These are phyloP conservation scores for Polyporus arcularius DNA, from an alignment of 768 basidiomycete genomes.

Conservation along the genomic window DNA sequence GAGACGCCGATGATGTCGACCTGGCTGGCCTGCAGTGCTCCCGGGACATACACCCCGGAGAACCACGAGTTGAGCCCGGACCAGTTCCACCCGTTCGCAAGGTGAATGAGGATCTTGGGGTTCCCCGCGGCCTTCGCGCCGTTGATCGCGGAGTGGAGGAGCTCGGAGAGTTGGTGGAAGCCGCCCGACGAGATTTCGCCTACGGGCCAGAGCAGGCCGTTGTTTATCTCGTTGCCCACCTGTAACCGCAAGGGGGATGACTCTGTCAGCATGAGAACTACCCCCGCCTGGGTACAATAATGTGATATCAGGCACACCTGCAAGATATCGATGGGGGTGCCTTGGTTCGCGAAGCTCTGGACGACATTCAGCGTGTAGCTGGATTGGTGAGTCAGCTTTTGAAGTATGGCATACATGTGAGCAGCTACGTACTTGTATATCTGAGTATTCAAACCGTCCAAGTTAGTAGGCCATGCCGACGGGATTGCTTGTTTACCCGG, in stretches of 20 bases:
- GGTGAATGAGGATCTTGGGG: constrained; percentile 56
- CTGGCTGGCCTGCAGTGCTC: constrained; percentile 49
- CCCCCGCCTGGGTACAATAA: too few species aligned
- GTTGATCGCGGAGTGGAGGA: constrained; percentile 59
- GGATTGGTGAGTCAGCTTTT: neutral
- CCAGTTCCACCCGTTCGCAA: constrained; percentile 64
- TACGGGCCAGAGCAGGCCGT: constrained; percentile 62
- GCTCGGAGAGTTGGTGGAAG: constrained; percentile 53
- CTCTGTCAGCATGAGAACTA: too few species aligned
- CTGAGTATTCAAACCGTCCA: constrained; percentile 55
- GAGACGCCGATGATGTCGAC: constrained; percentile 64
- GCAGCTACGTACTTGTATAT: constrained; percentile 47
- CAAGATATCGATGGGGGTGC: constrained; percentile 54
- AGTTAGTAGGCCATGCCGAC: constrained; percentile 50
- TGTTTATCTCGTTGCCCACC: constrained; percentile 70
- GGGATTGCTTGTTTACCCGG: constrained; percentile 64
- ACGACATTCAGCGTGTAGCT: constrained; percentile 59
- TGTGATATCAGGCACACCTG: constrained; percentile 35
- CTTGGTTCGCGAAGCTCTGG: constrained; percentile 50
- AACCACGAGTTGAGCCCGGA: constrained; percentile 49
- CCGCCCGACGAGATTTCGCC: constrained; percentile 55
- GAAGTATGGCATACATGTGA: neutral
- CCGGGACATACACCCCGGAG: constrained; percentile 51
- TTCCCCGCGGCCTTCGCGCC: constrained; percentile 50
- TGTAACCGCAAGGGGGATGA: constrained; percentile 20